Percentiles rank a stretch among this genome's conserved stretches.
These are phyloP conservation scores for Wickerhamiella nectarea DNA, from an alignment of 805 yeast species.

Conservation along the genomic window DNA sequence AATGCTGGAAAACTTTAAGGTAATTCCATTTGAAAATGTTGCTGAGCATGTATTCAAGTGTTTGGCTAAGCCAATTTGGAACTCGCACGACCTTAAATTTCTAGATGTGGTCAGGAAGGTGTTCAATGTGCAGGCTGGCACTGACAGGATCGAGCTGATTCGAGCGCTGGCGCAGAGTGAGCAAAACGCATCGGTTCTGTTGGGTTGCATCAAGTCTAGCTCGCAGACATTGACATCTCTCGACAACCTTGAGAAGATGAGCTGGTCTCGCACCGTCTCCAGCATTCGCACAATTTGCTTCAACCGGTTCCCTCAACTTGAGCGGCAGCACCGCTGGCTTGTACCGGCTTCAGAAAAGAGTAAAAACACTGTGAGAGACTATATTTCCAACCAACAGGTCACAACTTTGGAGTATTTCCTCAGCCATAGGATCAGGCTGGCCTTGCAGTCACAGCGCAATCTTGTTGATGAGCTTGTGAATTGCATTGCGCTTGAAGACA, in stretches of 20 bases:
- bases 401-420: constrained; percentile 10
- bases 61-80: neutral
- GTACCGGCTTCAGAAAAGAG: neutral
- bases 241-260: constrained; percentile 1
- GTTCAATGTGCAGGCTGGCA: neutral
- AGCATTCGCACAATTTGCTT: neutral
- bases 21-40: neutral
- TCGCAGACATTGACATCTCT: too few relatives aligned
- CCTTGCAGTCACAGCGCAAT: constrained; percentile 7
- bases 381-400: neutral
- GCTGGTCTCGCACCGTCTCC: neutral
- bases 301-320: neutral
- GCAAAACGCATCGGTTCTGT: too few relatives aligned
- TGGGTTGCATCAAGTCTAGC: too few relatives aligned
- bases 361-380: neutral
- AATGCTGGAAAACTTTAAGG: neutral
- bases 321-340: neutral
- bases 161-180: too few relatives aligned
- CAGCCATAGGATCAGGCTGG: constrained; percentile 10
- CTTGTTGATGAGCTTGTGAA: constrained; percentile 11
- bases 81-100: neutral
- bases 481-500: constrained; percentile 5
- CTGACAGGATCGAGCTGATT: neutral
- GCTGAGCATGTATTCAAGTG: neutral
- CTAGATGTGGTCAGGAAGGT: neutral